Conservation (phyloP, 2,329 filamentous ascomycete genomes). For the Dothideomycetes sp. region DNA sequence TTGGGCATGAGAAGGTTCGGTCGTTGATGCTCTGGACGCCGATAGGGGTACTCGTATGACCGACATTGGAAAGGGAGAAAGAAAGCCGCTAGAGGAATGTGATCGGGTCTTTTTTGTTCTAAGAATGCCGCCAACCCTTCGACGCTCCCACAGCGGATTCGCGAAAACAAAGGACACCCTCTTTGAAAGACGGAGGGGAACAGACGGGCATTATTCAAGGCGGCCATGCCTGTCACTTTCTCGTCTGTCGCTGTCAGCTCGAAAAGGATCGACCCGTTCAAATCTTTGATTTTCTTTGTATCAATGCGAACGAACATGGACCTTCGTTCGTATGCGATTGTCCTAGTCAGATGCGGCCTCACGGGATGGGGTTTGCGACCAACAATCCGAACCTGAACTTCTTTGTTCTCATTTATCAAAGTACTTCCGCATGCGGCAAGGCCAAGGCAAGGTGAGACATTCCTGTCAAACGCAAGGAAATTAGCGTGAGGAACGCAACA, state of each 20-base stretch:
- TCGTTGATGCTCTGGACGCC: constrained; percentile 6
- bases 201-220: constrained; percentile 8
- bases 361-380: constrained; percentile 11
- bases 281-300: constrained; percentile 14
- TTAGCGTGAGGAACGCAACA: constrained; percentile 22
- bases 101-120: constrained; percentile 13
- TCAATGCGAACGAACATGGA: constrained; percentile 10
- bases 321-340: constrained; percentile 12
- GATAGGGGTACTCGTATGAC: constrained; percentile 15
- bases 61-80: constrained; percentile 16
- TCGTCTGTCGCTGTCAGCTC: too few relatives aligned
- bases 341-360: constrained; percentile 10
- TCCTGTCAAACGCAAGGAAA: constrained; percentile 25
- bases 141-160: constrained; percentile 1
- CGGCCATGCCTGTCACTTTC: constrained; percentile 1
- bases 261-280: too few relatives aligned
- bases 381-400: constrained; percentile 17
- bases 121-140: constrained; percentile 12
- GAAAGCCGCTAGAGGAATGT: constrained; percentile 15
- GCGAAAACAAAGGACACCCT: constrained; percentile 6
- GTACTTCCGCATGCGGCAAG: constrained; percentile 25
- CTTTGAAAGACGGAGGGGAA: constrained; percentile 9
- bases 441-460: constrained; percentile 25
- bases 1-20: constrained; percentile 11
- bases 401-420: constrained; percentile 29